These are phyloP conservation scores for Teratosphaeria destructans DNA, from an alignment of 2,329 filamentous ascomycete species.

Conservation along the genomic window DNA sequence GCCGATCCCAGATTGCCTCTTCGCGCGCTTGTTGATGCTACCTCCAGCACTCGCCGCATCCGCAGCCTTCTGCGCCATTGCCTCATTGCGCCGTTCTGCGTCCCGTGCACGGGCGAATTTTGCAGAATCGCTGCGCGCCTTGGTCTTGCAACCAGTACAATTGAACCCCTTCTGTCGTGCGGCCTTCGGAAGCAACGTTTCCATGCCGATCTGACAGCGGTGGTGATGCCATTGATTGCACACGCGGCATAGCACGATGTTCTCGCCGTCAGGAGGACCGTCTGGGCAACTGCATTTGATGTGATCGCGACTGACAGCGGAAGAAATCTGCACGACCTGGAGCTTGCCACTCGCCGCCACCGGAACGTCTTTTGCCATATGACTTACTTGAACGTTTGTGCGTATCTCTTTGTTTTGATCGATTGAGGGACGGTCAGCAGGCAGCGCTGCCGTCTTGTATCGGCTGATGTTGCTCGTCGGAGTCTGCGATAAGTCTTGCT, in stretches of 20 bases:
- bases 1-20: neutral
- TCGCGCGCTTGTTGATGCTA: neutral
- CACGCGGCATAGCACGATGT: constrained; percentile 1
- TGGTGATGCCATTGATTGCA: constrained; percentile 7
- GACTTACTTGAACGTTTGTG: neutral
- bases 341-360: neutral
- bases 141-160: neutral
- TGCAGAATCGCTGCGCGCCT: neutral
- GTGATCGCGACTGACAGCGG: neutral
- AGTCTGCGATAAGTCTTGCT: too few relatives aligned
- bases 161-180: neutral
- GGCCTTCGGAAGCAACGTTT: neutral
- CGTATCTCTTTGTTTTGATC: neutral
- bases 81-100: neutral
- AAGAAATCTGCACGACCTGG: neutral
- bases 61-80: neutral
- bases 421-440: neutral
- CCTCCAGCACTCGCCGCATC: neutral
- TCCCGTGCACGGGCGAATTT: neutral
- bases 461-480: too few relatives aligned
- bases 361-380: neutral
- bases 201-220: constrained; percentile 4
- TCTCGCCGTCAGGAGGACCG: constrained; percentile 1
- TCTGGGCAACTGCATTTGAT: constrained; percentile 5
- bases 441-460: too few relatives aligned